Evolutionary conservation across 129 eudicot genomes (phyloP).

Genomic region (Tagetes erecta): DNA sequence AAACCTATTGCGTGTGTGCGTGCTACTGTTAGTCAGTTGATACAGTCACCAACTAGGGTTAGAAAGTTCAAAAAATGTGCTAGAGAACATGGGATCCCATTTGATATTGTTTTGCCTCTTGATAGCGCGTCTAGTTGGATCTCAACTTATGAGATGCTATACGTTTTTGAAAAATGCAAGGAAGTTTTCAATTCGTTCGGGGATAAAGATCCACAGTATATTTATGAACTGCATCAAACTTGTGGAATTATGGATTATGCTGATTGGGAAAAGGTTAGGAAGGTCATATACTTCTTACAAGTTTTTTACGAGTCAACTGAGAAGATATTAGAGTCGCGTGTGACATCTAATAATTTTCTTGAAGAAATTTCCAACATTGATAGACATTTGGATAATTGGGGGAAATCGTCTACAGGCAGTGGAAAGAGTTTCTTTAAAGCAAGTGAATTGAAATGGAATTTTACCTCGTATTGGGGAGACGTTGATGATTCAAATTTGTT

Average conservation of each 20-base stretch:
- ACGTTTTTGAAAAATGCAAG: neutral
- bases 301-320: neutral
- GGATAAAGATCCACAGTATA: neutral
- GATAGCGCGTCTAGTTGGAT: neutral
- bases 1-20: neutral
- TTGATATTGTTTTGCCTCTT: neutral
- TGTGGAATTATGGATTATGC: neutral
- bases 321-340: neutral
- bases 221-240: neutral
- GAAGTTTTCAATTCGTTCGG: neutral
- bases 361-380: neutral
- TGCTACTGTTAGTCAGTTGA: neutral
- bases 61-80: neutral
- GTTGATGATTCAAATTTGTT: conserved; percentile 20
- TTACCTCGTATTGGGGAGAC: conserved; percentile 12
- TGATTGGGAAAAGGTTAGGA: conserved; percentile 18
- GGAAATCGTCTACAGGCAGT: neutral
- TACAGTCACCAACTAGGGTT: neutral
- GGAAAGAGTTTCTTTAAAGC: neutral
- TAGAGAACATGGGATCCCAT: neutral
- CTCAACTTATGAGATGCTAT: conserved; percentile 13
- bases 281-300: conserved; percentile 3
- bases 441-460: neutral
- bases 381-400: conserved; percentile 15
- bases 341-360: conserved; percentile 16